A percentile compares a stretch with the other conserved stretches of the same genome.
Conservation (phyloP, 768 basidiomycete genomes). For the Russula abietina region DNA sequence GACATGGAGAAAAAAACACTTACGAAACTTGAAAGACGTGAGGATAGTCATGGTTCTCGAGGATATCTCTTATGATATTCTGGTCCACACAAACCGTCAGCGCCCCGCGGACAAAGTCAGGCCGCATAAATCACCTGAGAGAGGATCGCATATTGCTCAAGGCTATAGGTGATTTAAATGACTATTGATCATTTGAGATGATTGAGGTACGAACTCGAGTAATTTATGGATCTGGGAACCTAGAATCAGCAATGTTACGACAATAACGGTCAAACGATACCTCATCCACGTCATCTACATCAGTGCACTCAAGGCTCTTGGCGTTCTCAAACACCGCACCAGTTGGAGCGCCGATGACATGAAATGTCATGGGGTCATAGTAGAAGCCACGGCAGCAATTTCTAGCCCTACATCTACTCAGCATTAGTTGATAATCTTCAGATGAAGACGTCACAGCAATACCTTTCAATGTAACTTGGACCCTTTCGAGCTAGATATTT, state of each 20-base stretch:
- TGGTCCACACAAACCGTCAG: not conserved
- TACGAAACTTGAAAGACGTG: conserved; percentile 23
- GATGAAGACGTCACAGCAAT: not conserved
- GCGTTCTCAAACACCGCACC: not conserved
- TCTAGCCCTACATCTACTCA: conserved; percentile 14
- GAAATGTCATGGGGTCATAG: conserved; percentile 10
- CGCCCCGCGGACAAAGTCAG: not conserved
- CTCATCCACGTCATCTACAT: conserved; percentile 10
- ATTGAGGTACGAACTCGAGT: conserved; percentile 9
- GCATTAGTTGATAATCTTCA: not conserved
- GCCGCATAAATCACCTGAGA: conserved; percentile 6
- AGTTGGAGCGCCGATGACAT: not conserved
- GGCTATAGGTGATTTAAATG: not conserved
- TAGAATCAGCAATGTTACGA: not conserved
- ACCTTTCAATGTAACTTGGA: conserved; percentile 8
- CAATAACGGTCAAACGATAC: not conserved
- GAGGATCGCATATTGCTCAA: conserved; percentile 18
- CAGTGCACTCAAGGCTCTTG: not conserved
- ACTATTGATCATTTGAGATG: not conserved
- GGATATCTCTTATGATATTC: conserved; percentile 14
- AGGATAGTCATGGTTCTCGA: conserved; percentile 17
- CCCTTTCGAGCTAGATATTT: conserved; percentile 8
- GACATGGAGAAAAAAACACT: not conserved
- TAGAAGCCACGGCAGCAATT: not conserved
- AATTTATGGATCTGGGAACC: conserved; percentile 5